Base-by-base conservation (phyloP, 495 filamentous ascomycete species). In the Penicillium angulare region DNA sequence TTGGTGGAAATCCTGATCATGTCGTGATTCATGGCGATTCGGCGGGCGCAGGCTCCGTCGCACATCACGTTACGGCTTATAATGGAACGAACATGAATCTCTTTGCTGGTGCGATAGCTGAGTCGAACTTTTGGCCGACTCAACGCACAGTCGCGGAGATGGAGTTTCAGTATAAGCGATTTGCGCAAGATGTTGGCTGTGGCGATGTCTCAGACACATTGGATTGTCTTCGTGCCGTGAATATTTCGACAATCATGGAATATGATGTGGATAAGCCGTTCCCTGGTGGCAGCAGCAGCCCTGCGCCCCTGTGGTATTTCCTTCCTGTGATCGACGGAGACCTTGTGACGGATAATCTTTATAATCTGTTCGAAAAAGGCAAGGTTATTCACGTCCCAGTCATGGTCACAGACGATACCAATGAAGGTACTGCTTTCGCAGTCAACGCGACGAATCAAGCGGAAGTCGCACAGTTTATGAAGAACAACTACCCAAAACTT, bases 1-100 rank as follows among this genome's bases (percentile, higher is more conserved):
- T 91, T 50, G 87, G 87, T 23, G 86, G 87, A 15, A 79, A 89
- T 50, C 84, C 85, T 0, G 54, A 75, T 15, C 85, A 85, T 51
- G 80, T 90, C 15, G 80, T 85, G 7, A 82, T 90, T 32, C 79
- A 83, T 53, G 85, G 87, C 21, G 81, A 77, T 2, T 86, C 81
- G 6, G 85, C 86, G 1, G 87, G 87, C 9, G 86, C 78, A 2
- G 85, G 74, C 0, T 82, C 81, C 0, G 80, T 89, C 0, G 76
- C 78, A 3, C 67, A 86, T 50, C 86, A 89, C 43, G 67, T 89
- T 7, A 67, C 82, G 0, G 83, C 86, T 0, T 83, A 87, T 32
- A 68, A 65, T 17, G 81, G 75, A 12, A 54, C 68, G 20, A 54
- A 82, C 48, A 75, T 76, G 40, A 59, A 56, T 20, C 69, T 87